A percentile compares a stretch with the other conserved stretches of the same genome.
These are phyloP conservation scores for Fusarium phyllophilum DNA, from an alignment of 2,329 filamentous ascomycete species.

Conservation along the genomic window DNA sequence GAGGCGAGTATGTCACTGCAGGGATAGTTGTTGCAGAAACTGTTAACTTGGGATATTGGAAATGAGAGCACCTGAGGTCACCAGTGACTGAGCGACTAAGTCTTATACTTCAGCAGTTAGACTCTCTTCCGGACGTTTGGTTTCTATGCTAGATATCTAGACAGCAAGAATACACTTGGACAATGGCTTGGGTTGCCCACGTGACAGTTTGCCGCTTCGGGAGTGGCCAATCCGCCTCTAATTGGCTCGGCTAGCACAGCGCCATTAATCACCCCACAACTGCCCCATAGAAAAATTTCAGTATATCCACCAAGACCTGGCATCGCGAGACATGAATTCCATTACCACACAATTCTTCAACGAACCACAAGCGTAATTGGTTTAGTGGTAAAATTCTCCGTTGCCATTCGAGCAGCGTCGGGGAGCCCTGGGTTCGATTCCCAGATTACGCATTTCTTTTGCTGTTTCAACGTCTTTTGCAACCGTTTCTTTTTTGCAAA, in stretches of 20 bases:
- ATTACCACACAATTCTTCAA: background rate
- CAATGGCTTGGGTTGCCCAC: background rate
- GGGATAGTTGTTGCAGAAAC: rapidly evolving
- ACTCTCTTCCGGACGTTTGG: rapidly evolving
- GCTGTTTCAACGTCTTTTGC: background rate
- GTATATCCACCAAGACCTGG: background rate
- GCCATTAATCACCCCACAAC: background rate
- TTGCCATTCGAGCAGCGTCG: slow-evolving; percentile 22
- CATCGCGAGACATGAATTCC: background rate
- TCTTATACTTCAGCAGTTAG: rapidly evolving
- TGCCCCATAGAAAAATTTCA: background rate
- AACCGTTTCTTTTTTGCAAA: background rate
- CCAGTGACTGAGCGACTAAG: rapidly evolving
- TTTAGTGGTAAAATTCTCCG: slow-evolving; percentile 34
- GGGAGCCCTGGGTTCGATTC: slow-evolving; percentile 32
- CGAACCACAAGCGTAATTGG: slow-evolving; percentile 24
- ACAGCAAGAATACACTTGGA: too few species aligned
- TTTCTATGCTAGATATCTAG: background rate
- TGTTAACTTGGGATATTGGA: rapidly evolving
- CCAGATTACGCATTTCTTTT: slow-evolving; percentile 22
- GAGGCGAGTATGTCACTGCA: background rate
- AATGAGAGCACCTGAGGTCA: background rate
- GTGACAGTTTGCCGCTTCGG: background rate
- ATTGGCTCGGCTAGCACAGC: background rate
- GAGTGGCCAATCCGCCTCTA: rapidly evolving